phyloP scores from a whole-genome alignment of 2,329 filamentous ascomycete species.

The Ophiocordyceps sinensis region DNA sequence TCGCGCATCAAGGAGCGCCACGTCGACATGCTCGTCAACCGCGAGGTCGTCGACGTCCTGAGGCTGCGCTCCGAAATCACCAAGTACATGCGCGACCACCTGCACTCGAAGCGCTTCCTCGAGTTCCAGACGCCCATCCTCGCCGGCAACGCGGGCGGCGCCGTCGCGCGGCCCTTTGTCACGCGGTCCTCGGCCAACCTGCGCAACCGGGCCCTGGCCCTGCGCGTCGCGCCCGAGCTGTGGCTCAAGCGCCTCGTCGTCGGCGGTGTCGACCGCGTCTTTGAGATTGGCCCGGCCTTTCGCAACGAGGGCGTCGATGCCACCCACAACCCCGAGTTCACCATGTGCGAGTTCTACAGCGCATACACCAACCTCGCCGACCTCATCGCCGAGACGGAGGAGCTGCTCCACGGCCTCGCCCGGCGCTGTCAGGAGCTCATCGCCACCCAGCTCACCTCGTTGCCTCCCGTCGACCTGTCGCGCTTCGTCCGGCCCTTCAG shows the following conservation, averaged over 20 bases:
- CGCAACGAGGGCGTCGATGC: constrained; percentile 84
- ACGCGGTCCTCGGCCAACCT: constrained; percentile 65
- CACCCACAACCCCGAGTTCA: constrained; percentile 95
- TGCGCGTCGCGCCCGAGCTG: constrained; percentile 86
- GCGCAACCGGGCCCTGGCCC: constrained; percentile 51
- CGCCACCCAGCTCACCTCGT: constrained; percentile 26
- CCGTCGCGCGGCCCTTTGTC: constrained; percentile 72
- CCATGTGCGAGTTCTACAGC: constrained; percentile 93
- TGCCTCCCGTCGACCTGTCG: constrained; percentile 32
- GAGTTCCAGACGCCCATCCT: constrained; percentile 90
- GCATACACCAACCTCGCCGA: constrained; percentile 65
- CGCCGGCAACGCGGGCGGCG: constrained; percentile 70
- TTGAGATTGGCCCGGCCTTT: constrained; percentile 86
- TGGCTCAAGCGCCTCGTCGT: constrained; percentile 89
- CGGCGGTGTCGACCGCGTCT: constrained; percentile 76
- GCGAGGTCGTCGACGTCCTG: constrained; percentile 51
- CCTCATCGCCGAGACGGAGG: constrained; percentile 63
- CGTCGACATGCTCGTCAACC: constrained; percentile 72
- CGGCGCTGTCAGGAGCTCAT: constrained; percentile 32
- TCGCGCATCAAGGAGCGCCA: constrained; percentile 65
- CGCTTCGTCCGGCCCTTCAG: constrained; percentile 42
- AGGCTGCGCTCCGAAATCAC: constrained; percentile 62
- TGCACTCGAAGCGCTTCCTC: constrained; percentile 58
- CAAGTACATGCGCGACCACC: constrained; percentile 57
- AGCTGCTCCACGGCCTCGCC: constrained; percentile 48